These are phyloP conservation scores for Calocybe gangraenosa DNA, from an alignment of 768 basidiomycete species.

Conservation along the genomic window DNA sequence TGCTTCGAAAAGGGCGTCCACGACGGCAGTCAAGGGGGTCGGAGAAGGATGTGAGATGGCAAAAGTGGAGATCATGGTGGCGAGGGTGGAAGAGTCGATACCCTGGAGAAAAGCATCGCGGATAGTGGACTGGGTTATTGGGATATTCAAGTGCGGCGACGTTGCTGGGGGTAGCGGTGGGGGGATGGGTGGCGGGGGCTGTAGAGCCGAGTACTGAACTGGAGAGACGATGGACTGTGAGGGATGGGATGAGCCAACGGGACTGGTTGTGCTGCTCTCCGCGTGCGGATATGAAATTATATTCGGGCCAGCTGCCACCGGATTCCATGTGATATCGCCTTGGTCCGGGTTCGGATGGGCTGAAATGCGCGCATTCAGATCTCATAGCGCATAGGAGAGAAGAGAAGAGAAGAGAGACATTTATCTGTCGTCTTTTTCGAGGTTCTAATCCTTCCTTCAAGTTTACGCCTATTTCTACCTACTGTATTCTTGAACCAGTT, in stretches of 20 bases:
- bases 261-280: slow-evolving; percentile 29
- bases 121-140: slow-evolving; percentile 30
- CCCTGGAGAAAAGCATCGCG: slow-evolving; percentile 46
- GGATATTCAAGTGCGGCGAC: slow-evolving; percentile 20
- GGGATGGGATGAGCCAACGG: slow-evolving; percentile 23
- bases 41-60: slow-evolving; percentile 43
- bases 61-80: slow-evolving; percentile 51
- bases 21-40: slow-evolving; percentile 45
- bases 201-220: slow-evolving; percentile 39
- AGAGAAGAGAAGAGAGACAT: slow-evolving; percentile 26
- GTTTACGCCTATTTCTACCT: slow-evolving; percentile 53
- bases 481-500: slow-evolving; percentile 75
- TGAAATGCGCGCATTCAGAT: too few relatives aligned
- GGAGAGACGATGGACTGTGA: slow-evolving; percentile 27
- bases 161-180: slow-evolving; percentile 16
- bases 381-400: too few relatives aligned
- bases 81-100: slow-evolving; percentile 43
- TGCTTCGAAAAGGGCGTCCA: slow-evolving; percentile 55
- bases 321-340: slow-evolving; percentile 31
- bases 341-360: slow-evolving; percentile 17
- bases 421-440: slow-evolving; percentile 50
- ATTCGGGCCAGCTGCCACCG: slow-evolving; percentile 28
- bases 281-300: slow-evolving; percentile 36
- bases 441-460: slow-evolving; percentile 50
- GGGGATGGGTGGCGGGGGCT: slow-evolving; percentile 24